Evolutionary conservation across 129 eudicot genomes (phyloP).

Genomic region (Oenanthe sinensis): DNA sequence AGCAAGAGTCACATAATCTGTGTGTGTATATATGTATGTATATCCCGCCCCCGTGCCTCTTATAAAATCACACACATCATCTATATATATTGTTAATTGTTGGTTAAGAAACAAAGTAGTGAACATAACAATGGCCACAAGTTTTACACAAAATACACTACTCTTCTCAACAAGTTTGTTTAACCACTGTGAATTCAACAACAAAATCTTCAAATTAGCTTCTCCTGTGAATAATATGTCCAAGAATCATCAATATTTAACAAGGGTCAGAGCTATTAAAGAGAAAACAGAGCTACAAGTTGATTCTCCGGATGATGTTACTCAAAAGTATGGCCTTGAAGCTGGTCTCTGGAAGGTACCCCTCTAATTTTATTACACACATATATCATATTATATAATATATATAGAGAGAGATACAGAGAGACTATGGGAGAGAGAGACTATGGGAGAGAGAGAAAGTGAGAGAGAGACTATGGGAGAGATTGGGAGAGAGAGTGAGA

Average conservation of each 20-base stretch:
- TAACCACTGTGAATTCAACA: slow-evolving; percentile 11
- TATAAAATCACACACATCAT: neutral
- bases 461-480: too few species aligned
- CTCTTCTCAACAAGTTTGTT: slow-evolving; percentile 12
- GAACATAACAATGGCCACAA: slow-evolving; percentile 30
- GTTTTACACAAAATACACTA: neutral
- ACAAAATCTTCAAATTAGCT: neutral
- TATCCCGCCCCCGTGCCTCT: neutral
- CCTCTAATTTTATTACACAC: neutral
- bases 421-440: too few species aligned
- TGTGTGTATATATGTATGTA: too few species aligned
- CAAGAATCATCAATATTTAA: neutral
- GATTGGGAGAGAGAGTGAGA: too few species aligned
- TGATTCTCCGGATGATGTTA: slow-evolving; percentile 46
- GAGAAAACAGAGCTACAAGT: slow-evolving; percentile 39
- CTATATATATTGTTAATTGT: neutral
- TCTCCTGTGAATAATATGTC: too few species aligned
- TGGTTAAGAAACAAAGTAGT: neutral
- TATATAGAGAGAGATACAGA: too few species aligned
- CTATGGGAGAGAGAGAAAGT: too few species aligned
- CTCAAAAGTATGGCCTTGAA: slow-evolving; percentile 86
- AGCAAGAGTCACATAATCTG: too few species aligned
- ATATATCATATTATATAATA: too few species aligned
- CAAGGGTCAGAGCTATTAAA: slow-evolving; percentile 56
- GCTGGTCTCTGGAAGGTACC: slow-evolving; percentile 90